These are phyloP conservation scores for Coemansia sp. DNA, from an alignment of 192 early-diverging fungal genomes.

Conservation along the genomic window DNA sequence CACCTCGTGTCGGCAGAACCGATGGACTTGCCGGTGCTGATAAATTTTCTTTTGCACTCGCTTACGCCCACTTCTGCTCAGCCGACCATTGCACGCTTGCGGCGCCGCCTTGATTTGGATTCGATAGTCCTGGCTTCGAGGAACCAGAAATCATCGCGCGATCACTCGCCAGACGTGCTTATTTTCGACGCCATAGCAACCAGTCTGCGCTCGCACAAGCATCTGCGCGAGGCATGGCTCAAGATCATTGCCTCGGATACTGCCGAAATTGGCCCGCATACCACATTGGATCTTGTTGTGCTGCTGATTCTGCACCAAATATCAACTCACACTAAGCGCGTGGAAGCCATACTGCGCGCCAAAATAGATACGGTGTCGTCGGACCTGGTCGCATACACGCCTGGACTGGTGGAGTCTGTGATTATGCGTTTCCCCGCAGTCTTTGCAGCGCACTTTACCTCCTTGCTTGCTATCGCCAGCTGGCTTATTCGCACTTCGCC, in stretches of 20 bases:
- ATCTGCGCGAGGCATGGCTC: slow-evolving; percentile 67
- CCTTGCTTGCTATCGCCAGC: slow-evolving; percentile 58
- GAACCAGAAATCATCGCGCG: not conserved
- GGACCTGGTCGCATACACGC: slow-evolving; percentile 20
- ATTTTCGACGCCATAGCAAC: slow-evolving; percentile 61
- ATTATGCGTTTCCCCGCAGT: slow-evolving; percentile 22
- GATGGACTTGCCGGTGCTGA: slow-evolving; percentile 64
- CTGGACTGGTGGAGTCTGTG: slow-evolving; percentile 6
- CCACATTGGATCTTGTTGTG: slow-evolving; percentile 44
- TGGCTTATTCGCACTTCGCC: slow-evolving; percentile 51
- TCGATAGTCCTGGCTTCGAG: slow-evolving; percentile 50
- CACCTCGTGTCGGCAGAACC: slow-evolving; percentile 65
- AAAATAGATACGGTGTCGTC: slow-evolving; percentile 23
- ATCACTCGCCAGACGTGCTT: slow-evolving; percentile 41
- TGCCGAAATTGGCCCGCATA: slow-evolving; percentile 39
- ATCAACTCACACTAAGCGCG: slow-evolving; percentile 28
- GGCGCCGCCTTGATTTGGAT: slow-evolving; percentile 62
- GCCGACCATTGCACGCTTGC: slow-evolving; percentile 38
- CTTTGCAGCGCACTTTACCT: slow-evolving; percentile 32
- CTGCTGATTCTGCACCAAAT: slow-evolving; percentile 42
- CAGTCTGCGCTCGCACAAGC: slow-evolving; percentile 63
- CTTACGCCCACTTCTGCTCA: slow-evolving; percentile 42
- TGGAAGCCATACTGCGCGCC: slow-evolving; percentile 17
- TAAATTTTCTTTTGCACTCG: slow-evolving; percentile 70
- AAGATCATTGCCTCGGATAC: slow-evolving; percentile 53